Conservation (phyloP, 805 yeast genomes). For the Metschnikowia vanudenii region DNA sequence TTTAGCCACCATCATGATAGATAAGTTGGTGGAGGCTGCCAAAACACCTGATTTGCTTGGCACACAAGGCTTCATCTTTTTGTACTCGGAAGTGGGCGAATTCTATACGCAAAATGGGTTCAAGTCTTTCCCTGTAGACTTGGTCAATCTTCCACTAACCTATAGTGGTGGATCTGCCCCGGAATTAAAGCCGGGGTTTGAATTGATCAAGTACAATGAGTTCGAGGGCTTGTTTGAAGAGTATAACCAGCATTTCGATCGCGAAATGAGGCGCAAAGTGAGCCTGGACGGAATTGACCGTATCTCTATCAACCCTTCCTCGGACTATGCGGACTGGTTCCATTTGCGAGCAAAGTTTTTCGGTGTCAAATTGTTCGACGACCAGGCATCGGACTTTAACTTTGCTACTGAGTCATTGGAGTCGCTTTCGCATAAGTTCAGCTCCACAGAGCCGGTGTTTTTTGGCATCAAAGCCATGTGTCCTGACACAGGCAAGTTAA, state of each 20-base stretch:
- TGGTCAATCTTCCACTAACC: constrained; percentile 26
- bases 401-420: constrained; percentile 13
- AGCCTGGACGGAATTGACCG: constrained; percentile 32
- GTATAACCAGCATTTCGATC: constrained; percentile 23
- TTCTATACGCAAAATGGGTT: constrained; percentile 40
- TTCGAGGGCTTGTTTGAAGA: constrained; percentile 26
- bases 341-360: constrained; percentile 40
- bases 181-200: constrained; percentile 5
- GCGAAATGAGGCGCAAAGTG: constrained; percentile 20
- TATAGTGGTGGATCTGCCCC: not conserved
- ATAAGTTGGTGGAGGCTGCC: constrained; percentile 30
- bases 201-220: constrained; percentile 29
- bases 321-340: constrained; percentile 40
- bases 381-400: constrained; percentile 2
- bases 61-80: constrained; percentile 33
- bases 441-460: constrained; percentile 25
- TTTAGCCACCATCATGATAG: constrained; percentile 39
- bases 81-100: constrained; percentile 46
- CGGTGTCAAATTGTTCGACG: constrained; percentile 15
- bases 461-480: constrained; percentile 32
- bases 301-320: constrained; percentile 28
- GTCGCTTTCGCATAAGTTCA: constrained; percentile 20
- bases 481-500: constrained; percentile 17
- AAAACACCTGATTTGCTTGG: constrained; percentile 25
- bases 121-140: constrained; percentile 36